Evolutionary conservation across 768 basidiomycete species (phyloP).

Genomic region (Auricularia cornea): DNA sequence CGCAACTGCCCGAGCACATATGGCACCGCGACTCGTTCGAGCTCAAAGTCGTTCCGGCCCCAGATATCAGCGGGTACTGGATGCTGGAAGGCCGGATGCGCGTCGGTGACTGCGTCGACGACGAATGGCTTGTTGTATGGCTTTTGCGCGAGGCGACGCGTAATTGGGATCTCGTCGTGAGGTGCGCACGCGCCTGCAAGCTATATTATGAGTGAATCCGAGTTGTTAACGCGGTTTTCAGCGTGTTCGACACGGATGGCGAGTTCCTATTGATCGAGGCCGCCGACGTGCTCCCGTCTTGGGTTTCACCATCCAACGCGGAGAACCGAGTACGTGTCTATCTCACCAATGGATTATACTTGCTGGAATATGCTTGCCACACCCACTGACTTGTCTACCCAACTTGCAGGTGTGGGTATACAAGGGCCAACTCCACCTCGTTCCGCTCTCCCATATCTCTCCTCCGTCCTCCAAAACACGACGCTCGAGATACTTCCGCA

Average conservation of each 20-base stretch:
- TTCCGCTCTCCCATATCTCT: slow-evolving; percentile 74
- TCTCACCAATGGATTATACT: slow-evolving; percentile 10
- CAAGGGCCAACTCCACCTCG: slow-evolving; percentile 71
- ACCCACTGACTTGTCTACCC: too few species aligned
- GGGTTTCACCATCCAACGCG: slow-evolving; percentile 88
- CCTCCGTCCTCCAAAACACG: slow-evolving; percentile 46
- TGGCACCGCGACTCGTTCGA: slow-evolving; percentile 86
- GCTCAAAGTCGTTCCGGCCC: slow-evolving; percentile 48
- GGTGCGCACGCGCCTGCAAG: slow-evolving; percentile 39
- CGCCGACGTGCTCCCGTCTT: slow-evolving; percentile 77
- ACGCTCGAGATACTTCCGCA: slow-evolving; percentile 29
- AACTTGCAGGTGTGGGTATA: slow-evolving; percentile 89
- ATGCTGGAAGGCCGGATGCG: slow-evolving; percentile 77
- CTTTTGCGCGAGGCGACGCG: slow-evolving; percentile 67
- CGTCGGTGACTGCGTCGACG: slow-evolving; percentile 94
- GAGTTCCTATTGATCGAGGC: slow-evolving; percentile 96
- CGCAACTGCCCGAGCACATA: slow-evolving; percentile 43
- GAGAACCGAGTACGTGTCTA: slow-evolving; percentile 74
- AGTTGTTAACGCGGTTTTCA: slow-evolving; percentile 17
- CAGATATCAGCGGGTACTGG: slow-evolving; percentile 29
- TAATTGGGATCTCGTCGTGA: slow-evolving; percentile 73
- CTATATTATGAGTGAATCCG: slow-evolving; percentile 2
- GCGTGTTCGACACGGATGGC: slow-evolving; percentile 84
- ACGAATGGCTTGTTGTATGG: slow-evolving; percentile 96
- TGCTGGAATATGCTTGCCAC: too few species aligned